Evolutionary conservation across 768 basidiomycete species (phyloP).

Genomic region (Dioszegia hungarica): DNA sequence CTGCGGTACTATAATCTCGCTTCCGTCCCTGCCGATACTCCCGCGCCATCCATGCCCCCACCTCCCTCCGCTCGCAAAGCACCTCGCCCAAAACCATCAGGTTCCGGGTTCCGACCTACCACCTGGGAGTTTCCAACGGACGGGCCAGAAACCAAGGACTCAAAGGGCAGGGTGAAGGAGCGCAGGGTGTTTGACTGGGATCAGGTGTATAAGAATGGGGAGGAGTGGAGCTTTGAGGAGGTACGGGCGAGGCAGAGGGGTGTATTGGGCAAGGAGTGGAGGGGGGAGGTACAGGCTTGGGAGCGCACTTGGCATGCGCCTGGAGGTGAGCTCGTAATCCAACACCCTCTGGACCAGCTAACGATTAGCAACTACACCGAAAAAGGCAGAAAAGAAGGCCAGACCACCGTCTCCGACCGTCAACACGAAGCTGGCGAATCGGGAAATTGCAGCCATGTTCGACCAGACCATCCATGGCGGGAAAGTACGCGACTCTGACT

Average conservation of each 20-base stretch:
- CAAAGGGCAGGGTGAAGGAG: constrained; percentile 40
- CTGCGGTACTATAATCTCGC: constrained; percentile 48
- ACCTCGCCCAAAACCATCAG: constrained; percentile 11
- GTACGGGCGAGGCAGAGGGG: constrained; percentile 50
- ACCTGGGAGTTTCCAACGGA: constrained; percentile 43
- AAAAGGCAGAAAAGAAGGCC: constrained; percentile 26
- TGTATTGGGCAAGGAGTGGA: constrained; percentile 41
- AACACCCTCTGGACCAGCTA: too few relatives aligned
- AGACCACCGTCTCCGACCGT: constrained; percentile 64
- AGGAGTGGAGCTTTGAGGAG: constrained; percentile 80
- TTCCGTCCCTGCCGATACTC: constrained; percentile 9
- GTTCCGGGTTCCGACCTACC: constrained; percentile 7
- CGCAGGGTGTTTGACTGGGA: constrained; percentile 52
- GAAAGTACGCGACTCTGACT: constrained; percentile 27
- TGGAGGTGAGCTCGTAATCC: constrained; percentile 31
- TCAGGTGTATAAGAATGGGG: constrained; percentile 64
- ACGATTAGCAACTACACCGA: constrained; percentile 33
- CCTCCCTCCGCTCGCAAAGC: constrained; percentile 35
- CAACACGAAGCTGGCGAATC: constrained; percentile 91
- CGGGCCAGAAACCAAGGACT: constrained; percentile 29
- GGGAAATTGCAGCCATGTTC: constrained; percentile 93
- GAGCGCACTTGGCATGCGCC: constrained; percentile 42
- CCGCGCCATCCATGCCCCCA: constrained; percentile 26
- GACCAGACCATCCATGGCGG: constrained; percentile 56
- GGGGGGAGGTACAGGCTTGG: constrained; percentile 41